Base-by-base conservation (phyloP, 2,329 filamentous ascomycete species). In the Phialemoniopsis sp. region DNA sequence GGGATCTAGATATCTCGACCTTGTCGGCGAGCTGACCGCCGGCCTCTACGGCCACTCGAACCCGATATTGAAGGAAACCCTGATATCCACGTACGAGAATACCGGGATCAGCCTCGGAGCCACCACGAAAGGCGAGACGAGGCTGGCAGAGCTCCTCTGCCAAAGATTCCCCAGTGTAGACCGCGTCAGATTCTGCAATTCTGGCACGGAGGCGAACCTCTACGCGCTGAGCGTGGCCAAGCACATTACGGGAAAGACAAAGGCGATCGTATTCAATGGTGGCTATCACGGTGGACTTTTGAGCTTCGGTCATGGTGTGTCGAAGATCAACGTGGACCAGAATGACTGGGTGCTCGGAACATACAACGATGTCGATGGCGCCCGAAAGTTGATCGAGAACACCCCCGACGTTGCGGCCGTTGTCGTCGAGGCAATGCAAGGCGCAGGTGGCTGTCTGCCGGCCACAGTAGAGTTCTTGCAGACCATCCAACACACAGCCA, bases 11-110 rank as follows among this genome's bases (percentile, higher is more conserved):
- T 83, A 82, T 52, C 61, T 70, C 13, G 81, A 87, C 49, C 64
- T 86, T 8, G 63, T 81, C 2, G 73, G 74, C 28, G 82, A 86
- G 55, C 78, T 78, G 50, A 78, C 77, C 1, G 82, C 82, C 2
- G 80, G 76, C 3, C 64, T 87, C 12, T 85, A 77, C 51, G 82
- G 82, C 0, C 82, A 87, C 58, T 81, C 76, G 2, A 67, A 84
- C 38, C 70, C 74, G 0, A 48, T 62, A 3, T 75, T 87, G 39
- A 54, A 66, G 4, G 48, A 59, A 1, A 67, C 79, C 1, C 60
- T 85, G 17, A 42, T 56, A 10, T 47, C 62, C 6, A 64, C 70
- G 2, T 50, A 79, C 4, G 51, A 64, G 3, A 55, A 59, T 6
- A 55, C 62, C 3, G 79, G 80, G 4, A 56, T 80, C 46, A 79